phyloP scores from a whole-genome alignment of 305 asterid genomes.

The Ajuga reptans region DNA sequence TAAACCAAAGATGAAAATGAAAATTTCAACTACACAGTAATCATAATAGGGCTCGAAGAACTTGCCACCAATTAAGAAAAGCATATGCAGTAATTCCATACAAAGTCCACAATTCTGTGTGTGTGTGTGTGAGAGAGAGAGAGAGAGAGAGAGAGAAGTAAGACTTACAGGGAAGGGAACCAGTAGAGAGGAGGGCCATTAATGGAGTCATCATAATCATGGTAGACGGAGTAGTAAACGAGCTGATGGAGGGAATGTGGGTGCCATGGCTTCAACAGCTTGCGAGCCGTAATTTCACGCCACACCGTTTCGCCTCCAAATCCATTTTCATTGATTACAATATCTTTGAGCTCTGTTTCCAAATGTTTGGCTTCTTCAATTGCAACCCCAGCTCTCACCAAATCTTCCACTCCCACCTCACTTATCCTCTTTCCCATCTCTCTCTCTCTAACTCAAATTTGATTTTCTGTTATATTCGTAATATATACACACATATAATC shows the following conservation, averaged over 20 bases:
- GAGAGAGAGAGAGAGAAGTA: too few relatives aligned
- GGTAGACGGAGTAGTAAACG: conserved; percentile 57
- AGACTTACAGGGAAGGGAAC: conserved; percentile 73
- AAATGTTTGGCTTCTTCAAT: conserved; percentile 48
- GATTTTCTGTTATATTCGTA: not conserved
- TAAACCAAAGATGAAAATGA: not conserved
- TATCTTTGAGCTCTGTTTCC: conserved; percentile 34
- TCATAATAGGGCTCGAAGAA: not conserved
- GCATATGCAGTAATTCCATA: not conserved
- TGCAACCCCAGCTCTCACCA: conserved; percentile 48
- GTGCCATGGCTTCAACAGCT: conserved; percentile 61
- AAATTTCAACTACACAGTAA: not conserved
- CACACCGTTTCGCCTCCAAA: conserved; percentile 38
- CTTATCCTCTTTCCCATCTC: conserved; percentile 42
- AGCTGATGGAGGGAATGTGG: conserved; percentile 73
- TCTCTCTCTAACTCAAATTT: not conserved
- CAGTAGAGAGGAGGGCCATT: conserved; percentile 74
- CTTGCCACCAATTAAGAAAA: not conserved
- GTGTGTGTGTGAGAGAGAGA: not conserved
- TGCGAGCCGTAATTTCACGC: conserved; percentile 47
- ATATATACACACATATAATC: too few relatives aligned
- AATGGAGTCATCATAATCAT: conserved; percentile 36
- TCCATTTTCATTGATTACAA: conserved; percentile 15
- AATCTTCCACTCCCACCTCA: conserved; percentile 46
- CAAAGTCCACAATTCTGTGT: not conserved